These are phyloP conservation scores for Suillus plorans DNA, from an alignment of 768 basidiomycete species.

Conservation along the genomic window DNA sequence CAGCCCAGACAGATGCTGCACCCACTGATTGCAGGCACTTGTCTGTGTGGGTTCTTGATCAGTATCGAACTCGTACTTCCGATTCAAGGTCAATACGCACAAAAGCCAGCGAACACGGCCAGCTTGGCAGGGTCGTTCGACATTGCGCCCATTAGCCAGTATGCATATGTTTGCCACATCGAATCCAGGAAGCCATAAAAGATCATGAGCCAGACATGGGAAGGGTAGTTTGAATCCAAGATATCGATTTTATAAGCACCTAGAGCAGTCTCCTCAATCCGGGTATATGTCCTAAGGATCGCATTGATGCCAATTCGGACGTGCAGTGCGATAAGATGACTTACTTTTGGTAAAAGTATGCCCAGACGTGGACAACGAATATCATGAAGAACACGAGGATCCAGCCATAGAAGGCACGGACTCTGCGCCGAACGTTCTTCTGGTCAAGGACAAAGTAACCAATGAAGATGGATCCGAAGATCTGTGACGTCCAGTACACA, in stretches of 20 bases:
- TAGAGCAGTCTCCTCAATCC: conserved; percentile 39
- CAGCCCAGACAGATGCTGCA: conserved; percentile 70
- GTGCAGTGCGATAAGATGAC: conserved; percentile 13
- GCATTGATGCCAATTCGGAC: neutral
- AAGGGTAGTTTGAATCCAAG: conserved; percentile 51
- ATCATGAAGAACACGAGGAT: conserved; percentile 59
- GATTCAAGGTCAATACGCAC: conserved; percentile 41
- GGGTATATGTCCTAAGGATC: conserved; percentile 53
- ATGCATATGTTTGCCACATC: conserved; percentile 83
- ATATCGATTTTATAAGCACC: conserved; percentile 54
- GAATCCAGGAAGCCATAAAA: conserved; percentile 78
- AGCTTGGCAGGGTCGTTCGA: conserved; percentile 79
- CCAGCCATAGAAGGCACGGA: conserved; percentile 75
- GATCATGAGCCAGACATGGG: conserved; percentile 63
- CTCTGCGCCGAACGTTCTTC: conserved; percentile 52
- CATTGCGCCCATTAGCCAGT: conserved; percentile 88
- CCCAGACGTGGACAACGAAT: conserved; percentile 74
- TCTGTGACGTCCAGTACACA: conserved; percentile 78
- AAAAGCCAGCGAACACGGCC: conserved; percentile 81
- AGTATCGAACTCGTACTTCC: conserved; percentile 2
- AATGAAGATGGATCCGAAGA: conserved; percentile 72
- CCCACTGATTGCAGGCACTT: conserved; percentile 78
- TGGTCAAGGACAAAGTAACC: conserved; percentile 66
- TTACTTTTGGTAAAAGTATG: conserved; percentile 73
- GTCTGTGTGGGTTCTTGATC: conserved; percentile 35